These are phyloP conservation scores for Rutstroemia sydowiana DNA, from an alignment of 2,329 filamentous ascomycete genomes.

Conservation along the genomic window DNA sequence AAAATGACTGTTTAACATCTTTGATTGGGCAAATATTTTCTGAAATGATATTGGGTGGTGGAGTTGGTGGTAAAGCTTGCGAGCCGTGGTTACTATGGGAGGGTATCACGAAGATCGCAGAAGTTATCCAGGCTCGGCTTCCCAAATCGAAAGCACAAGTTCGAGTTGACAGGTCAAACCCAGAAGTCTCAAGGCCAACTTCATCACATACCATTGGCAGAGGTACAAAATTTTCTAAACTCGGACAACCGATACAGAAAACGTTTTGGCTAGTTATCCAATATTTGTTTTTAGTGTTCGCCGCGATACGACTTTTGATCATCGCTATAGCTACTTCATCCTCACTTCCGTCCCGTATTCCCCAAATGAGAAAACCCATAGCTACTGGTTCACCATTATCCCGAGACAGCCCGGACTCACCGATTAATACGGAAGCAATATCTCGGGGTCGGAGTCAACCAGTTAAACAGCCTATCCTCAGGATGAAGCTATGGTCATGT, in stretches of 20 bases:
- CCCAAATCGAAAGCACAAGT: constrained; percentile 27
- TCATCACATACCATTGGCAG: constrained; percentile 12
- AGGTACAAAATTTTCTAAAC: constrained; percentile 15
- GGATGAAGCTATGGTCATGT: constrained; percentile 72
- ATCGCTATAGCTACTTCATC: constrained; percentile 59
- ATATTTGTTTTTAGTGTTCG: constrained; percentile 41
- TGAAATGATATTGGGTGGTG: constrained; percentile 80
- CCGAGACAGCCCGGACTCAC: constrained; percentile 20
- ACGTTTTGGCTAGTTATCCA: constrained; percentile 47
- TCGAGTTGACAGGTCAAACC: constrained; percentile 28
- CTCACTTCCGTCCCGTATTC: constrained; percentile 51
- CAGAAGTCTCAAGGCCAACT: constrained; percentile 18
- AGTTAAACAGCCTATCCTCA: constrained; percentile 44
- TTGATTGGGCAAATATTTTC: constrained; percentile 83
- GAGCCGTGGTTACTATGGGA: constrained; percentile 90
- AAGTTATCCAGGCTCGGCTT: constrained; percentile 35
- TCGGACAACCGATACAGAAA: constrained; percentile 25
- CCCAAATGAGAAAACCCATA: constrained; percentile 24
- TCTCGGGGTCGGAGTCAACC: constrained; percentile 13
- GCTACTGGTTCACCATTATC: constrained; percentile 19
- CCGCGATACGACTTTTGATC: constrained; percentile 58
- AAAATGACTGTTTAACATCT: constrained; percentile 77
- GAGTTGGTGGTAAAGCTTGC: constrained; percentile 70
- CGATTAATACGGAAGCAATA: constrained; percentile 13
- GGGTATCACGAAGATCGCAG: constrained; percentile 63